Base-by-base conservation (phyloP, 1,284 basidiomycete species). In the Pterulicium gracile region DNA sequence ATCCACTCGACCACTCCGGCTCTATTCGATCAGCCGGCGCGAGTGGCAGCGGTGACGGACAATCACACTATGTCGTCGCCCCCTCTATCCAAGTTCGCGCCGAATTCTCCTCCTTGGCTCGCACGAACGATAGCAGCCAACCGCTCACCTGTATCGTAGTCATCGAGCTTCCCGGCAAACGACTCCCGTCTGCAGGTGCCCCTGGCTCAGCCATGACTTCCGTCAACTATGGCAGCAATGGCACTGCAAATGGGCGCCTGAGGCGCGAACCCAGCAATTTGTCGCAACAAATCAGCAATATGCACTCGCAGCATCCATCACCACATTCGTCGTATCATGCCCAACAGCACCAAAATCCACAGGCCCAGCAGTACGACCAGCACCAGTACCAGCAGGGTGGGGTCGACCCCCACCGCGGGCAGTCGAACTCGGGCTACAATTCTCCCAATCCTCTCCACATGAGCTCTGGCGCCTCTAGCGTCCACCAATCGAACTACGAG, bases 61-160 rank as follows among this genome's bases (percentile, higher is more conserved):
- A 72, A 40, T 62, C 71, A 7, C 70, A 73, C 49, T 88, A 88
- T 58, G 77, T 95, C 52, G 81, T 94, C 55, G 79, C 89, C 0
- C 93, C 93, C 2, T 81, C 81, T 17, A 91, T 97, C 55, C 83
- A 87, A 58, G 87, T 95, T 55, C 79, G 84, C 44, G 82, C 93
- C 3, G 93, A 97, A 64, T 93, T 88, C 61, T 73, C 82, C 1
- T 83, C 83, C 36, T 73, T 95, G 44, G 78, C 85, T 17, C 77
- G 88, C 48, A 80, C 75, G 45, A 65, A 65, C 49, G 90, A 93
- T 55, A 61, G 76, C 42, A 82, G 70, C 49, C 86, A 89, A 58
- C 83, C 86, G 1, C 68, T 96, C 51, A 93, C 91, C 12, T 94
- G 90, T 56, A 87, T 96, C 56, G 80, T 97, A 49, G 73, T 91